phyloP scores from a whole-genome alignment of 164 flowering plant genomes.

The Euptelea pleiosperma region DNA sequence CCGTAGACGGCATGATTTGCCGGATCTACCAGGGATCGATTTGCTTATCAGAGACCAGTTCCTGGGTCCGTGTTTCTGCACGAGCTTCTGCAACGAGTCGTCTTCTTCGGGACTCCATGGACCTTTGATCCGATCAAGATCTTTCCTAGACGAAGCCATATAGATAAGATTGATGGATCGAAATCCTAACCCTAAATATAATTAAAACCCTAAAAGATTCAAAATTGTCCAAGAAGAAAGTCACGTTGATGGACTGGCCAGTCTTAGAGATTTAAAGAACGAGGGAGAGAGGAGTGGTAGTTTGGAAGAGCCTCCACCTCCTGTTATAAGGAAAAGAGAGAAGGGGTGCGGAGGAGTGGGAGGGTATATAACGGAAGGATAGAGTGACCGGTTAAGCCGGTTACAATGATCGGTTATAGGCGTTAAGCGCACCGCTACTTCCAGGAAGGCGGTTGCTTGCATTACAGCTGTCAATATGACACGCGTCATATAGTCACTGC shows the following conservation, averaged over 20 bases:
- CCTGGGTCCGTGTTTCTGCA: constrained; percentile 67
- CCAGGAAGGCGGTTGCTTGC: constrained; percentile 47
- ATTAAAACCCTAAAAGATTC: not conserved
- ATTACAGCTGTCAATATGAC: constrained; percentile 65
- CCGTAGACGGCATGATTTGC: constrained; percentile 84
- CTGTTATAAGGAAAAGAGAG: constrained; percentile 13
- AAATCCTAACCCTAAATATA: not conserved
- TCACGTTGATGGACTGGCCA: not conserved
- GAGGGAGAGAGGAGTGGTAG: constrained; percentile 26
- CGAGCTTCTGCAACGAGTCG: constrained; percentile 51
- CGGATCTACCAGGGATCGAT: constrained; percentile 85
- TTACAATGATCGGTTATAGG: constrained; percentile 31
- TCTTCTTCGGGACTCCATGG: constrained; percentile 98
- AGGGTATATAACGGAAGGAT: constrained; percentile 23
- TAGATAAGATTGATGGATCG: not conserved
- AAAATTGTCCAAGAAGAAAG: no score
- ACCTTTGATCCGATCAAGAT: constrained; percentile 79
- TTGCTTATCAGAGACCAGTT: constrained; percentile 89
- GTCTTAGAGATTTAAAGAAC: not conserved
- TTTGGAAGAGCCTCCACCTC: constrained; percentile 27
- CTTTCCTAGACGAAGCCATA: constrained; percentile 37
- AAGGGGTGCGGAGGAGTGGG: not conserved
- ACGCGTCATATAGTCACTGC: constrained; percentile 39
- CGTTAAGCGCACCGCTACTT: constrained; percentile 24
- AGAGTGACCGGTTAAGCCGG: constrained; percentile 43